These are phyloP conservation scores for Biscogniauxia marginata DNA, from an alignment of 2,329 filamentous ascomycete genomes.

Conservation along the genomic window DNA sequence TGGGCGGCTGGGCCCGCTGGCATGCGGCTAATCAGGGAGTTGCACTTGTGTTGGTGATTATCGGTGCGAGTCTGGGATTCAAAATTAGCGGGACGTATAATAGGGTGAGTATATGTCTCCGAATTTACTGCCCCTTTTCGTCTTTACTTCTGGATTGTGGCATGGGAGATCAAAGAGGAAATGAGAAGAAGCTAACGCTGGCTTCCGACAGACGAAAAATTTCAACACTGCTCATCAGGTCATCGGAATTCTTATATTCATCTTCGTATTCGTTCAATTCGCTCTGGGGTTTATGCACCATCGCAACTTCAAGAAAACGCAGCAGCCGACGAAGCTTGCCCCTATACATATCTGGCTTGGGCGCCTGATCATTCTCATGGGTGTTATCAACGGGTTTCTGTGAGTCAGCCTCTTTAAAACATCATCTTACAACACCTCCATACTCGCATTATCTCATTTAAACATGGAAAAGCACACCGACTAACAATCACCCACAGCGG, in stretches of 20 bases:
- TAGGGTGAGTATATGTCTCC: conserved; percentile 43
- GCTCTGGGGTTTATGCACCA: conserved; percentile 57
- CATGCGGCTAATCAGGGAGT: conserved; percentile 54
- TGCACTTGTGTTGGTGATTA: conserved; percentile 46
- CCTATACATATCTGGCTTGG: conserved; percentile 59
- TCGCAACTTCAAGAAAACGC: conserved; percentile 49
- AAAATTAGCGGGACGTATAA: conserved; percentile 52
- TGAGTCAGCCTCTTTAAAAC: conserved; percentile 32
- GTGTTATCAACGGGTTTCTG: conserved; percentile 57
- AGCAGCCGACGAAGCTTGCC: conserved; percentile 48
- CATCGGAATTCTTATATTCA: conserved; percentile 54
- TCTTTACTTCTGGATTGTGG: not conserved
- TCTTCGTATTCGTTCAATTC: conserved; percentile 52
- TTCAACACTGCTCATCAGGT: conserved; percentile 58
- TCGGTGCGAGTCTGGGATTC: conserved; percentile 54
- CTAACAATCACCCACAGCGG: conserved; percentile 39
- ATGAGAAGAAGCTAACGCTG: conserved; percentile 8
- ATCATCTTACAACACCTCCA: not conserved
- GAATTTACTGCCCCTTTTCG: not conserved
- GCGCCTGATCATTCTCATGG: conserved; percentile 50
- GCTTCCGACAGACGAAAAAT: conserved; percentile 43
- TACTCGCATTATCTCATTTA: too few species aligned
- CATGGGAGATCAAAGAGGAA: not conserved
- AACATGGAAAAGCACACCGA: too few species aligned
- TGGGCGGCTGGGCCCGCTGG: conserved; percentile 51